phyloP scores from a whole-genome alignment of 2,329 filamentous ascomycete genomes.

The Immersiporthe knoxdaviesiana region DNA sequence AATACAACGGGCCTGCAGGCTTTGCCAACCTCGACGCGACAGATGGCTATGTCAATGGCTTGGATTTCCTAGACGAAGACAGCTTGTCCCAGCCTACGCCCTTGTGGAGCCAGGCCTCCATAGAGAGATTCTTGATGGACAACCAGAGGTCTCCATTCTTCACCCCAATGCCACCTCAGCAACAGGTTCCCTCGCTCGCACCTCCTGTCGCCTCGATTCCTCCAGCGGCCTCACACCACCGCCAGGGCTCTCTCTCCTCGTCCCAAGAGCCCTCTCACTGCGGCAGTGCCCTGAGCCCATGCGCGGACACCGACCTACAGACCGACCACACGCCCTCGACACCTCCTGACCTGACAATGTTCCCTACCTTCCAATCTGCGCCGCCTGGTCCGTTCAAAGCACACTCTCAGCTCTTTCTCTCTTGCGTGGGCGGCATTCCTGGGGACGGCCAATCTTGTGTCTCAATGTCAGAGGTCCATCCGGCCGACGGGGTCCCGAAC shows the following conservation, averaged over 20 bases:
- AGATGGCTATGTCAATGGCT: constrained; percentile 13
- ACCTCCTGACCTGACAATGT: constrained; percentile 40
- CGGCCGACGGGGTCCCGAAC: constrained; percentile 37
- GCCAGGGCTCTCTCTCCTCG: constrained; percentile 44
- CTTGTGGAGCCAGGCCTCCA: constrained; percentile 33
- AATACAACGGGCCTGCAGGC: constrained; percentile 15
- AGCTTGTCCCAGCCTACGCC: constrained; percentile 29
- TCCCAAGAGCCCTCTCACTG: constrained; percentile 43
- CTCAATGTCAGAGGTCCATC: constrained; percentile 42
- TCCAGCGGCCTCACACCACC: constrained; percentile 32
- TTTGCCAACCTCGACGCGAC: constrained; percentile 11
- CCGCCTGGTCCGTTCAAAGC: constrained; percentile 36
- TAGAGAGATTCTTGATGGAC: constrained; percentile 38
- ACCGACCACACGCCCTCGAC: constrained; percentile 43
- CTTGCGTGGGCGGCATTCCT: constrained; percentile 34
- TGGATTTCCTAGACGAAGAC: constrained; percentile 36
- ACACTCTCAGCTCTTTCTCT: constrained; percentile 36
- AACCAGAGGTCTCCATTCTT: constrained; percentile 36
- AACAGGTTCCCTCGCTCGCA: constrained; percentile 19
- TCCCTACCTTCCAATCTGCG: constrained; percentile 36
- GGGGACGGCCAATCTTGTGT: constrained; percentile 37
- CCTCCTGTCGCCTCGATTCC: constrained; percentile 27
- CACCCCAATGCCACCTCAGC: constrained; percentile 30
- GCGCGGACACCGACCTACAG: constrained; percentile 45
- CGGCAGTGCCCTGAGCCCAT: constrained; percentile 44